phyloP scores from a whole-genome alignment of 129 eudicot genomes.

The Flaveria bidentis region DNA sequence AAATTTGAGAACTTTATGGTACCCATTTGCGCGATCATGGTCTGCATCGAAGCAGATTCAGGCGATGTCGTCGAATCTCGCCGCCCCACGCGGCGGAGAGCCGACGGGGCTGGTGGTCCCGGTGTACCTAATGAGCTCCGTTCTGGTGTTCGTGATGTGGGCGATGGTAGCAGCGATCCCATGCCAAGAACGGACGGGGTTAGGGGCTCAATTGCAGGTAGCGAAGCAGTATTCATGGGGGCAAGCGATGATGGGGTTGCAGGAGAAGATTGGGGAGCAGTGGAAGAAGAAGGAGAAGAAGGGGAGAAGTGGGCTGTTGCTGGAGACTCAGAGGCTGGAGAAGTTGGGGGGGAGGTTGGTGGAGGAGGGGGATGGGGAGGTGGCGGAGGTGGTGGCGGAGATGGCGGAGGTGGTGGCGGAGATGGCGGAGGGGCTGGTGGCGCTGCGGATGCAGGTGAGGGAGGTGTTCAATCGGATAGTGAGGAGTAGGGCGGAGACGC shows the following conservation, averaged over 20 bases:
- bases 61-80: conserved; percentile 68
- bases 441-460: conserved; percentile 64
- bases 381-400: conserved; percentile 58
- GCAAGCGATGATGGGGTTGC: conserved; percentile 58
- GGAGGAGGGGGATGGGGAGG: conserved; percentile 63
- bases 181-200: conserved; percentile 76
- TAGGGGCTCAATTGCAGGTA: conserved; percentile 52
- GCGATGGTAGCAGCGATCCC: conserved; percentile 81
- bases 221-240: conserved; percentile 71
- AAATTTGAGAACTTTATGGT: conserved; percentile 43
- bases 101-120: conserved; percentile 62
- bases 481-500: conserved; percentile 68
- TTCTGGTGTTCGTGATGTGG: conserved; percentile 85
- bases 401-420: conserved; percentile 69
- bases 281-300: conserved; percentile 97
- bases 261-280: conserved; percentile 81
- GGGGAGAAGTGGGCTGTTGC: conserved; percentile 68
- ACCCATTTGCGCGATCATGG: conserved; percentile 67
- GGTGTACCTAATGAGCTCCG: conserved; percentile 60
- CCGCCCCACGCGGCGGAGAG: conserved; percentile 80
- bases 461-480: conserved; percentile 88
- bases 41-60: conserved; percentile 80
- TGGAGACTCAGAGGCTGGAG: conserved; percentile 71
- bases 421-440: conserved; percentile 73
- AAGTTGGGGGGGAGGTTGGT: conserved; percentile 49